These are phyloP conservation scores for Colletotrichum neosansevieriae DNA, from an alignment of 2,329 filamentous ascomycete species.

Conservation along the genomic window DNA sequence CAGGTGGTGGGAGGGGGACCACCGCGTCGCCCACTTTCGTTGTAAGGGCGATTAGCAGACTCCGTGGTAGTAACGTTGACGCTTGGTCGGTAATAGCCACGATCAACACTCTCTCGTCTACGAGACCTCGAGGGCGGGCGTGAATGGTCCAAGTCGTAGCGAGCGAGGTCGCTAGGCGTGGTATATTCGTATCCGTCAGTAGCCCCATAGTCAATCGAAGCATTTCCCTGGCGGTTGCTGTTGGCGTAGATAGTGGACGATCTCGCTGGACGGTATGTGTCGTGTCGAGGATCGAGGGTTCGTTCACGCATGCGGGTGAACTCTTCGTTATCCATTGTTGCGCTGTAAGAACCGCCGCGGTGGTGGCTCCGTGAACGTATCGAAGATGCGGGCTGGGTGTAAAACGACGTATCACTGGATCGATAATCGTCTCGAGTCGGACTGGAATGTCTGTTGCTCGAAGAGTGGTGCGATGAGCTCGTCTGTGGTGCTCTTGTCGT, in stretches of 20 bases:
- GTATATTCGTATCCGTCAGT: conserved; percentile 73
- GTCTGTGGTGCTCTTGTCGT: conserved; percentile 57
- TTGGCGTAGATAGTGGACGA: conserved; percentile 60
- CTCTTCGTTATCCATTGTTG: conserved; percentile 64
- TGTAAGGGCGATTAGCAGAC: conserved; percentile 45
- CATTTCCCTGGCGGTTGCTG: conserved; percentile 56
- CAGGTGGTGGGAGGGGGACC: conserved; percentile 77
- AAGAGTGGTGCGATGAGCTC: conserved; percentile 50
- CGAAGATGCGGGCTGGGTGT: conserved; percentile 70
- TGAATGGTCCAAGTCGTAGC: conserved; percentile 70
- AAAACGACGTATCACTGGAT: conserved; percentile 65
- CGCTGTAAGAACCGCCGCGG: conserved; percentile 58
- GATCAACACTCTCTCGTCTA: conserved; percentile 68
- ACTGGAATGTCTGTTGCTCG: conserved; percentile 54
- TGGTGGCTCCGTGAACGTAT: conserved; percentile 63
- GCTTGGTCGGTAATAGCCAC: conserved; percentile 67
- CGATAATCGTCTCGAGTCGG: conserved; percentile 65
- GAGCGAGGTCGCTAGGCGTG: conserved; percentile 70
- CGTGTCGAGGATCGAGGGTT: conserved; percentile 57
- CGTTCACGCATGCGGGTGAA: conserved; percentile 63
- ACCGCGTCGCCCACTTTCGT: conserved; percentile 50
- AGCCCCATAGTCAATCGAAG: conserved; percentile 64
- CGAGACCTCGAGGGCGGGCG: conserved; percentile 53
- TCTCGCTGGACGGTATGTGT: conserved; percentile 61
- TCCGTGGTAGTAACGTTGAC: conserved; percentile 51